A percentile compares a stretch with the other conserved stretches of the same genome.
Evolutionary conservation across 495 filamentous ascomycete genomes (phyloP).

Genomic region (Lophiotrema nucula): DNA sequence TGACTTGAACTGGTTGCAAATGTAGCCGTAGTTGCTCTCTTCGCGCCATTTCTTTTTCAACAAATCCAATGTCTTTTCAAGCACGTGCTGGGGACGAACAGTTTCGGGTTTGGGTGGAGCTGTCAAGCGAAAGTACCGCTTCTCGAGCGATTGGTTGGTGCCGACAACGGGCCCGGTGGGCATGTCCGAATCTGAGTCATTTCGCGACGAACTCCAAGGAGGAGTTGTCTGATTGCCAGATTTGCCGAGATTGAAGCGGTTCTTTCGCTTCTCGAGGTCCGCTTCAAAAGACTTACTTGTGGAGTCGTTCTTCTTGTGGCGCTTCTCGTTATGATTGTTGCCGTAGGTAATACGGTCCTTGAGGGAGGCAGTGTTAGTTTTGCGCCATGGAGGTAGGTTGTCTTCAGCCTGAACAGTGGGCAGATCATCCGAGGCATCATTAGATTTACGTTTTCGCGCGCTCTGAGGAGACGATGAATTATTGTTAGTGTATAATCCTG

Average conservation of each 20-base stretch:
- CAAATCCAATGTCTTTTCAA: slow-evolving; percentile 79
- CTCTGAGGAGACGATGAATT: slow-evolving; percentile 25
- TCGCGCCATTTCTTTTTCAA: slow-evolving; percentile 92
- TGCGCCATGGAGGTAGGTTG: slow-evolving; percentile 67
- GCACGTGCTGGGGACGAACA: slow-evolving; percentile 79
- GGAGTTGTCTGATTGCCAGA: slow-evolving; percentile 1
- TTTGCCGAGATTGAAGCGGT: slow-evolving; percentile 70
- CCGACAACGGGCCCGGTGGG: slow-evolving; percentile 80
- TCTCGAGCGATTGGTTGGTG: slow-evolving; percentile 80
- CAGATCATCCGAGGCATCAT: slow-evolving; percentile 49
- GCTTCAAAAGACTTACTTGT: slow-evolving; percentile 80
- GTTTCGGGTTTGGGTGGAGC: slow-evolving; percentile 78
- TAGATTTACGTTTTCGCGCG: slow-evolving; percentile 78
- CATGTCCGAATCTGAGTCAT: slow-evolving; percentile 58
- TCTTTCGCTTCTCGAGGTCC: slow-evolving; percentile 82
- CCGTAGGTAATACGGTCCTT: slow-evolving; percentile 75
- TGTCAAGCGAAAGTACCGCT: slow-evolving; percentile 91
- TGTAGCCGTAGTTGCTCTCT: slow-evolving; percentile 93
- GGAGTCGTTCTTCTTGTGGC: slow-evolving; percentile 45
- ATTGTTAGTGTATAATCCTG: slow-evolving; percentile 9
- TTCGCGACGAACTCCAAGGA: slow-evolving; percentile 25
- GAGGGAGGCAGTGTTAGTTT: slow-evolving; percentile 57
- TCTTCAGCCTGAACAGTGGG: background rate
- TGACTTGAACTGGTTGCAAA: slow-evolving; percentile 99
- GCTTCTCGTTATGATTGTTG: slow-evolving; percentile 54